phyloP scores from a whole-genome alignment of 2,329 filamentous ascomycete species.

The Hypoxylon sp. region DNA sequence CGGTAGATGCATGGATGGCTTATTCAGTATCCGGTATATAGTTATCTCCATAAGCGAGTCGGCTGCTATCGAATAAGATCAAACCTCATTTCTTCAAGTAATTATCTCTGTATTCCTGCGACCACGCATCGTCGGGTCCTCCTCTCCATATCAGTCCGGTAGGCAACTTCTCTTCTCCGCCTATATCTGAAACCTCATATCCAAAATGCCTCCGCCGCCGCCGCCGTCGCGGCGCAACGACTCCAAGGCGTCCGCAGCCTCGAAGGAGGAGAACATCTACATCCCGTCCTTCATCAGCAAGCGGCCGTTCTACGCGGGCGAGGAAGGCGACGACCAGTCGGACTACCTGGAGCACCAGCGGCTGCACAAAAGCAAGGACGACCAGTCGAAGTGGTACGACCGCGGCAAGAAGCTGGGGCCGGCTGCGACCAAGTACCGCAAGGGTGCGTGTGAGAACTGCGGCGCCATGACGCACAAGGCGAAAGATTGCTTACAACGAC shows the following conservation, averaged over 20 bases:
- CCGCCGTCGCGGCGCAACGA: conserved; percentile 51
- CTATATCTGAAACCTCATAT: not conserved
- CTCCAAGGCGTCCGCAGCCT: conserved; percentile 56
- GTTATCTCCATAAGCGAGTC: no score
- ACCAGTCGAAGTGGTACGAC: conserved; percentile 89
- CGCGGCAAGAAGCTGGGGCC: conserved; percentile 86
- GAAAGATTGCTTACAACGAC: conserved; percentile 91
- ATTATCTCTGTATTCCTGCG: not conserved
- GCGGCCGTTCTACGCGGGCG: conserved; percentile 92
- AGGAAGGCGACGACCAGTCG: conserved; percentile 78
- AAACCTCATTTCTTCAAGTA: not conserved
- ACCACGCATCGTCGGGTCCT: not conserved
- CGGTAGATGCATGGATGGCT: conserved; percentile 13
- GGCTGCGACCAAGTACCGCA: conserved; percentile 95
- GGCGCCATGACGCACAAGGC: conserved; percentile 96
- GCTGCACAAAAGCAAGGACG: conserved; percentile 78
- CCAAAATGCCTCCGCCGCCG: conserved; percentile 46
- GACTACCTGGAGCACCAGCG: conserved; percentile 99
- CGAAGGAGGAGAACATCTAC: conserved; percentile 96
- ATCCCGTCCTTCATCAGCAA: conserved; percentile 98
- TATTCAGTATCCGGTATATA: no score
- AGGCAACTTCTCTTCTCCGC: not conserved
- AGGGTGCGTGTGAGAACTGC: conserved; percentile 98
- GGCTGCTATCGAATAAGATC: not conserved
- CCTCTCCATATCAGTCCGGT: not conserved